phyloP scores from a whole-genome alignment of 768 basidiomycete genomes.

The Boletus edulis region DNA sequence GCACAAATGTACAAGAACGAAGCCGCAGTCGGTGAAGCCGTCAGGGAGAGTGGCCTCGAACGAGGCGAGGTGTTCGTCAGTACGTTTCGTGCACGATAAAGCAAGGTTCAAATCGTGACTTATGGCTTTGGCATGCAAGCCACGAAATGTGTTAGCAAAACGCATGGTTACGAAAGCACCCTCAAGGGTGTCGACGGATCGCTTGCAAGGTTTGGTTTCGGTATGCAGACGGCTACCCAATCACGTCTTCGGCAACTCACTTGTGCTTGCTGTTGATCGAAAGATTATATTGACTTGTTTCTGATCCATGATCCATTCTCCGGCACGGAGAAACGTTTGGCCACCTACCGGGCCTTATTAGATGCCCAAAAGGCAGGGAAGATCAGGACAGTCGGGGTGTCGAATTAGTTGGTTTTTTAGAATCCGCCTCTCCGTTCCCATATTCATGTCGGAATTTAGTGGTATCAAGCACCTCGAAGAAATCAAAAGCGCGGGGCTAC shows the following conservation, averaged over 20 bases:
- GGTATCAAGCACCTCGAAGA: constrained; percentile 73
- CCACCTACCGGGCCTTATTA: constrained; percentile 67
- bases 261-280: neutral
- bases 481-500: constrained; percentile 58
- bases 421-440: neutral
- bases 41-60: constrained; percentile 52
- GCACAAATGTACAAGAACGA: constrained; percentile 72
- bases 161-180: constrained; percentile 63
- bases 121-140: constrained; percentile 38
- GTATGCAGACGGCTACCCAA: constrained; percentile 35
- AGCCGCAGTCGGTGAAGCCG: constrained; percentile 55
- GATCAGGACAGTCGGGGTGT: constrained; percentile 73
- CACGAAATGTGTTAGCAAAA: constrained; percentile 57
- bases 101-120: neutral
- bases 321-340: constrained; percentile 62
- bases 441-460: constrained; percentile 36
- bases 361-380: constrained; percentile 64
- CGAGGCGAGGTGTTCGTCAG: constrained; percentile 72
- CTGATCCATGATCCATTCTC: constrained; percentile 74
- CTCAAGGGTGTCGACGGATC: constrained; percentile 59
- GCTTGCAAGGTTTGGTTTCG: constrained; percentile 54
- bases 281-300: constrained; percentile 71
- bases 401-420: constrained; percentile 63
- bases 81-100: constrained; percentile 30
- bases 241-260: constrained; percentile 11